Conservation (phyloP, 139 green algal genomes). For the Yamagishiella unicocca region DNA sequence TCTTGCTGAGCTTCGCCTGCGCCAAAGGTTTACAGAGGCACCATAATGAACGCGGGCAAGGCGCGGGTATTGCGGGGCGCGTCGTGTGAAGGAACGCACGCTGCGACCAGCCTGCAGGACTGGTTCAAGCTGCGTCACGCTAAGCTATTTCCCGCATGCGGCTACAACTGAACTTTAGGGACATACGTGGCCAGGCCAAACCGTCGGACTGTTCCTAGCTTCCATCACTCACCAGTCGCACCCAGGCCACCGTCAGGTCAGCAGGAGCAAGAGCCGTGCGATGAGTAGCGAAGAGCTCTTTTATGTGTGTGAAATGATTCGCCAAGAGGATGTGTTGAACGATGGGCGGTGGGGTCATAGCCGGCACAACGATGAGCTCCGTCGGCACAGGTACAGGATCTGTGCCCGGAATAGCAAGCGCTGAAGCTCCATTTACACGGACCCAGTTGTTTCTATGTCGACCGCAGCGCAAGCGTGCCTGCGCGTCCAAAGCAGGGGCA, state of each 20-base stretch:
- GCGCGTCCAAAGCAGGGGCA: not conserved
- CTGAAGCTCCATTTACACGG: not conserved
- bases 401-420: not conserved
- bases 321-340: slow-evolving; percentile 15
- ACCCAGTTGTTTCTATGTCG: not conserved
- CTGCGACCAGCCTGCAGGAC: no score
- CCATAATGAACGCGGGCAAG: no score
- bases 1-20: slow-evolving; percentile 36
- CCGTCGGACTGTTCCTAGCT: no score
- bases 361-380: not conserved
- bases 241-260: not conserved
- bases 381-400: not conserved
- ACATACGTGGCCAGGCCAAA: no score
- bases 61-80: no score
- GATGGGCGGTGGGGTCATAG: not conserved
- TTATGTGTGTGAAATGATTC: not conserved
- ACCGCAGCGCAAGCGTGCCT: not conserved
- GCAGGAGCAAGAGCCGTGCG: not conserved
- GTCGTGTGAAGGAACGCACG: no score
- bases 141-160: no score
- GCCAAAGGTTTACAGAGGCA: no score
- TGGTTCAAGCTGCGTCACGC: no score
- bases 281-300: not conserved
- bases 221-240: slow-evolving; percentile 19
- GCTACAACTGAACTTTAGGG: no score